Conservation (phyloP, 257 asterid species). For the Solanum lycopersicoides region DNA sequence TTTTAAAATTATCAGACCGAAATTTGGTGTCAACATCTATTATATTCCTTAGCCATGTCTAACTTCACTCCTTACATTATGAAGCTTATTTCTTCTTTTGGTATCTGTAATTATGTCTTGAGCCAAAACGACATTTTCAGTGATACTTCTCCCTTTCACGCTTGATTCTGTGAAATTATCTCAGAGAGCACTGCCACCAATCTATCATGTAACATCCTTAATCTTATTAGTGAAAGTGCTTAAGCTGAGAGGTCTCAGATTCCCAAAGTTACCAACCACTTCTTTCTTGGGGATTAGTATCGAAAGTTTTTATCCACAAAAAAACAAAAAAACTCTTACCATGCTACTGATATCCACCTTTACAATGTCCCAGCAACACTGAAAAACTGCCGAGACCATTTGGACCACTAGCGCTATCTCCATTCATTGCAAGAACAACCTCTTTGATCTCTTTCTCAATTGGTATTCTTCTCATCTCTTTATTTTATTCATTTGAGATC, state of each 20-base stretch:
- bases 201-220: background rate
- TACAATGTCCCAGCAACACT: too few species aligned
- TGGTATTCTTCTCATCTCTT: background rate
- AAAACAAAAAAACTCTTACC: too few species aligned
- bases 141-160: background rate
- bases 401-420: background rate
- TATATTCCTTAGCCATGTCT: background rate
- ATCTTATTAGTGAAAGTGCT: background rate
- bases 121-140: background rate
- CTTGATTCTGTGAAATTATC: background rate
- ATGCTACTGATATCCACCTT: background rate
- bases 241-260: background rate
- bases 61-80: background rate
- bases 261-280: background rate
- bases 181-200: background rate
- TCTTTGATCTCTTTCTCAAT: background rate
- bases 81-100: too few species aligned
- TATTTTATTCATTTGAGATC: background rate
- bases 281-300: background rate
- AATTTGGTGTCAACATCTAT: too few species aligned
- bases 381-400: background rate
- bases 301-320: background rate
- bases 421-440: background rate
- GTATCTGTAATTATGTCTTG: background rate
- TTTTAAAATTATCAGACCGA: too few species aligned